phyloP scores from a whole-genome alignment of 495 filamentous ascomycete genomes.

The Talaromyces trachyspermus region DNA sequence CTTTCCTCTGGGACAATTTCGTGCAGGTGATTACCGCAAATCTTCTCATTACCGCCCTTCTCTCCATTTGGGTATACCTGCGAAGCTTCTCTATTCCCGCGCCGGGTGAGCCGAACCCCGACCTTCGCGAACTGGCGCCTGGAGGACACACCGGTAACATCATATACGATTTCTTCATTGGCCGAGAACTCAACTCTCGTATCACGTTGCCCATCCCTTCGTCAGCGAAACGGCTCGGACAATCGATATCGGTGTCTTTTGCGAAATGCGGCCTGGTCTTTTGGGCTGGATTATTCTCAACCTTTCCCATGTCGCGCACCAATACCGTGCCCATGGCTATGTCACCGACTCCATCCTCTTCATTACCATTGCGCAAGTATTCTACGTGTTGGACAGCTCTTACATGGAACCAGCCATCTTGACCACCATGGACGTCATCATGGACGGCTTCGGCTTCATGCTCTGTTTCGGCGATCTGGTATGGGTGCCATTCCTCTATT shows the following conservation, averaged over 20 bases:
- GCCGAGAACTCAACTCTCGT: slow-evolving; percentile 92
- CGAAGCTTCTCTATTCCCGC: slow-evolving; percentile 70
- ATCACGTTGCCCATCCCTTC: slow-evolving; percentile 66
- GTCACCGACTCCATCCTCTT: slow-evolving; percentile 85
- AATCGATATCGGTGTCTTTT: slow-evolving; percentile 85
- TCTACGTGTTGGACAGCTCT: slow-evolving; percentile 82
- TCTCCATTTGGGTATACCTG: slow-evolving; percentile 72
- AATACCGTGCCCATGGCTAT: slow-evolving; percentile 75
- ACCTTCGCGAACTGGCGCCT: slow-evolving; percentile 67
- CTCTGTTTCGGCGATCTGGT: slow-evolving; percentile 88
- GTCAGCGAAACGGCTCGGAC: slow-evolving; percentile 41
- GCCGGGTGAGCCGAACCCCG: slow-evolving; percentile 50
- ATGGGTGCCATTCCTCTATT: slow-evolving; percentile 91
- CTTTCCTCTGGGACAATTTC: slow-evolving; percentile 88
- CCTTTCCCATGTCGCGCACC: slow-evolving; percentile 76
- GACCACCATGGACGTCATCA: slow-evolving; percentile 93
- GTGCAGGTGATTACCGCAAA: slow-evolving; percentile 77
- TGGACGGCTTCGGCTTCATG: slow-evolving; percentile 96
- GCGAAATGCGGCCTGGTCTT: slow-evolving; percentile 86
- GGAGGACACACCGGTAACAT: slow-evolving; percentile 79
- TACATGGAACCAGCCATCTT: slow-evolving; percentile 88
- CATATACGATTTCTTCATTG: slow-evolving; percentile 95
- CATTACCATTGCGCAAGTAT: slow-evolving; percentile 65
- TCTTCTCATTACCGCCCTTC: slow-evolving; percentile 58
- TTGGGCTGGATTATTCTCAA: slow-evolving; percentile 85